Evolutionary conservation across 2,329 filamentous ascomycete species (phyloP).

Genomic region (Pyrenophora tritici-repentis): DNA sequence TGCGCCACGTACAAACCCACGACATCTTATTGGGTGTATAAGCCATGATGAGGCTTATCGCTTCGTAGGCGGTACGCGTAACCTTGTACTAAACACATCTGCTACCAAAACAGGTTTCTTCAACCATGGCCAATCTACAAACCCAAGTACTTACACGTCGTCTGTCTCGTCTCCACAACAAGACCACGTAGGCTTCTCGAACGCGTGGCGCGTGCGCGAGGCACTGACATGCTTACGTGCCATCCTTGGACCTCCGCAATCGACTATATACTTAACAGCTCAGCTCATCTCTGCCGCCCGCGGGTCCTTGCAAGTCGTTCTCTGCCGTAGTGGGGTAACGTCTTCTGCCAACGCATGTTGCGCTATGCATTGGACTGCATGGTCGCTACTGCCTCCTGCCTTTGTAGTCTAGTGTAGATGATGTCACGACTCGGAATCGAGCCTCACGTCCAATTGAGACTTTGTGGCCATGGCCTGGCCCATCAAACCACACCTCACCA

Average conservation of each 20-base stretch:
- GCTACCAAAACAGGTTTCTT: no score
- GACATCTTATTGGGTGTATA: no score
- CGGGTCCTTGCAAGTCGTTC: not conserved
- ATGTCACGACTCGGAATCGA: slow-evolving; percentile 34
- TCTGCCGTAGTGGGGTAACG: not conserved
- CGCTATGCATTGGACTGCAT: slow-evolving; percentile 5
- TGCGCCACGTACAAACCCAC: not conserved
- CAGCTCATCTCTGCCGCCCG: not conserved
- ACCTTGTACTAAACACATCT: no score
- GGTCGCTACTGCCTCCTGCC: slow-evolving; percentile 6
- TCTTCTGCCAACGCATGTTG: not conserved
- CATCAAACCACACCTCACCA: no score
- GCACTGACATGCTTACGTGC: not conserved
- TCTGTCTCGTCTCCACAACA: no score
- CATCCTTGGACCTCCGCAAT: not conserved
- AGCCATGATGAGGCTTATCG: no score
- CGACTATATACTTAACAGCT: not conserved
- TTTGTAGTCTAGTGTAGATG: slow-evolving; percentile 17
- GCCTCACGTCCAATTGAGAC: not conserved
- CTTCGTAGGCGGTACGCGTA: no score
- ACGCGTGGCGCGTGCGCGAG: slow-evolving; percentile 12
- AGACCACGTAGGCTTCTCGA: not conserved
- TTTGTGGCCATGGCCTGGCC: not conserved
- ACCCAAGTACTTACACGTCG: no score
- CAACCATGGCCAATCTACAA: no score